Base-by-base conservation (phyloP, 495 filamentous ascomycete genomes). In the Xylaria castorea region DNA sequence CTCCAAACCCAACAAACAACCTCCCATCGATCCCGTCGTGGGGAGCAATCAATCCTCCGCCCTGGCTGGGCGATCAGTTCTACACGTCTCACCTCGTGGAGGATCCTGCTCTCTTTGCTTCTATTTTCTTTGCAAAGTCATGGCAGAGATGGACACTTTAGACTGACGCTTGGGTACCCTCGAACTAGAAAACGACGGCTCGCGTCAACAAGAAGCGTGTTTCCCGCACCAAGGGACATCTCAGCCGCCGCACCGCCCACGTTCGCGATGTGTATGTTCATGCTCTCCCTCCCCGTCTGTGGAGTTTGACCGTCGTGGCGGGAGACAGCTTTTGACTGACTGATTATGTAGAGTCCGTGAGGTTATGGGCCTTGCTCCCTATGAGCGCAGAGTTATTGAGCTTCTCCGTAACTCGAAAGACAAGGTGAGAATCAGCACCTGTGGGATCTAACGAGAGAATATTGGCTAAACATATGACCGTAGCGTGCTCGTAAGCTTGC, bases 311-410 rank as follows among this genome's bases (percentile, higher is more conserved):
- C 20, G 42, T 61, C 18, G 55, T 34, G 16, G 27, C 36, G 40
- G 11, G 46, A 38, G 18, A 40, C 2, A 38, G 20, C 9, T 11
- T n/a, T 36, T 40, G 44, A 48, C 70, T 71, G 34, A 65, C 44
- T 50, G 18, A 25, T 58, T 8, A 20, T 92, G 96, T 80, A 92
- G 98, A 82, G 93, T 97, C 80, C 95, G 94, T 88, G 96, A 98
- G 87, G 96, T 98, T 80, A 86, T 92, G 81, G 92, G 94, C 84
- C 93, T 97, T 80, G 94, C 95, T 76, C 95, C 94, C 78, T 98
- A 98, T 82, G 96, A 99, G 89, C 94, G 95, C 83, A 94, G 96
- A 79, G 93, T 99, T 81, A 97, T 98, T 83, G 96, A 99, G 90
- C 89, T 99, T 76, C 91, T 99, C 83, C 93, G 96, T 78, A 99